Base-by-base conservation (phyloP, 2,329 filamentous ascomycete species). In the Colletotrichum ledebouriae region DNA sequence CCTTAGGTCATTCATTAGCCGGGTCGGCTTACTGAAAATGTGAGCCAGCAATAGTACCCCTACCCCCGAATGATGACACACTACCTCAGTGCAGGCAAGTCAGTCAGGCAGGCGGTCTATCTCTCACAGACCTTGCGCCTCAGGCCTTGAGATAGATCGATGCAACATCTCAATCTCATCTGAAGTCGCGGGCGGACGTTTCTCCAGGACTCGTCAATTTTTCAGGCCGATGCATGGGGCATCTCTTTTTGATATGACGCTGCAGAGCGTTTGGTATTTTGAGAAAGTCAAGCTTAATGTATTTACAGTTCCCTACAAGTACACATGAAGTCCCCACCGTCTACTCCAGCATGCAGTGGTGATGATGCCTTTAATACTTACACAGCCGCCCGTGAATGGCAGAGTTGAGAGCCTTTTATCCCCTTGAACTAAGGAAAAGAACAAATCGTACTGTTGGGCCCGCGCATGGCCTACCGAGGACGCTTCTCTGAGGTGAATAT, bases 261-360 rank as follows among this genome's bases (percentile, higher is more conserved):
- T 53, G 47, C 4, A 53, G 59, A 37, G 37, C 15, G 41, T 29
- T 7, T 61, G 42, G 17, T 55, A n/a, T 49, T 47, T 22, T 57
- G 29, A 42, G 10, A 60, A 34, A 68, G 41, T 53, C 39, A 67
- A 62, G 50, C 44, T 61, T 33, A 60, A 57, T 62, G 63, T 67
- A 66, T 69, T 56, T 66, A 69, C 63, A 58, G n/a, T 67, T 53
- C 57, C 56, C 57, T 52, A 69, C 67, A 67, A 66, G 63, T 69
- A 69, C 67, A 69, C 34, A 42, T 46, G 22, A 57, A 46, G 49
- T 49, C 65, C 52, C 46, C 63, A 39, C 52, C 3, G 50, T 69
- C 57, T 62, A 69, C 67, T 69, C 67, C 67, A 44, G 50, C 57
- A 63, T 55, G 44, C 47, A 33, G 58, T 62, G 57, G 50, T 67